Base-by-base conservation (phyloP, 805 yeast species). In the Saccharomyces mikatae region DNA sequence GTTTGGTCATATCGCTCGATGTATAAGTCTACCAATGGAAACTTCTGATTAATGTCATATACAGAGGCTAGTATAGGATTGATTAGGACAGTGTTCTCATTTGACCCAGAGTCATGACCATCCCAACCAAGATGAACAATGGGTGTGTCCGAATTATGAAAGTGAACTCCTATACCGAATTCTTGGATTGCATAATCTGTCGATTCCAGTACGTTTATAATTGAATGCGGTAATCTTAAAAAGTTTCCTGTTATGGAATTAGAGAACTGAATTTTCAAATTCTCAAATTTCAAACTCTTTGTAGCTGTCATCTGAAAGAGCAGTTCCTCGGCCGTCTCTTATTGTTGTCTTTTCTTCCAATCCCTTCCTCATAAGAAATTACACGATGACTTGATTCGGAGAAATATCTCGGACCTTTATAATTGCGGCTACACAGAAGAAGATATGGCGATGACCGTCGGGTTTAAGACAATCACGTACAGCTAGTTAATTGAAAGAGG, bases 181-280 rank as follows among this genome's bases (percentile, higher is more conserved):
- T 64, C 64, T 29, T 66, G 68, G 11, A 63, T 56, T 8, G 67
- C 56, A n/a, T 59, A 56, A 6, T 56, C 52, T 0, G 64, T 55
- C 11, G 56, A 53, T 36, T 66, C 69, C 13, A 66, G 46, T 11
- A 55, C 50, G 11, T 56, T 52, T 5, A 62, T 59, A 6, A 64
- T 56, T 13, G 55, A 51, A 17, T 56, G 47, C 2, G 73, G 71
- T 27, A 69, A 47, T 31, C 71, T 54, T 3, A 68, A 57, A 46
- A 64, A 66, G 54, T 69, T 69, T 3, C 69, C 68, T 10, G 54
- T 55, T 8, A 68, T 60, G 2, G 58, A 62, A 54, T 61, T 62
- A 21, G 56, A 55, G 28, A 53, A 48, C 11, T 46, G 36, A 3
- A 64, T 50, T 36, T 53, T 52, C 26, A 62, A 13, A 17, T 51